phyloP scores from a whole-genome alignment of 2,329 filamentous ascomycete genomes.

The Allantophomopsis lycopodina region DNA sequence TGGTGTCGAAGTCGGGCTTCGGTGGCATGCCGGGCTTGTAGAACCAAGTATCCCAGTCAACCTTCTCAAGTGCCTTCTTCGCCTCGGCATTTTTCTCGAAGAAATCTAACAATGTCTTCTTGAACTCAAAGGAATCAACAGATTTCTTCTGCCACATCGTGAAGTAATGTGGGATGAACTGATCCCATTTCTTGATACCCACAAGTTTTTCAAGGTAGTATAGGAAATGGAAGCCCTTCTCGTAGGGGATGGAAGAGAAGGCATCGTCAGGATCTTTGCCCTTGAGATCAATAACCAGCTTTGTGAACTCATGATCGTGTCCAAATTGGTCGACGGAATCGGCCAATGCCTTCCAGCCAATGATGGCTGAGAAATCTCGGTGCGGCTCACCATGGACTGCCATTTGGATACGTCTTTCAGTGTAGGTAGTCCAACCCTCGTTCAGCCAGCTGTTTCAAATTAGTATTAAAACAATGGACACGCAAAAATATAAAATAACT shows the following conservation, averaged over 20 bases:
- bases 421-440: conserved; percentile 86
- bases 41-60: conserved; percentile 88
- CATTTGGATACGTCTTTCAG: conserved; percentile 74
- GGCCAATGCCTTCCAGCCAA: conserved; percentile 77
- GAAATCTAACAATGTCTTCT: conserved; percentile 73
- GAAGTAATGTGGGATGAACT: conserved; percentile 94
- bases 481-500: conserved; percentile 14
- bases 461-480: background rate
- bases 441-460: conserved; percentile 42
- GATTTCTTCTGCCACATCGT: conserved; percentile 73
- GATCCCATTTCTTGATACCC: conserved; percentile 78
- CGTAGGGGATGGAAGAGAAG: conserved; percentile 85
- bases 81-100: conserved; percentile 56
- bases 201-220: conserved; percentile 82
- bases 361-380: conserved; percentile 89
- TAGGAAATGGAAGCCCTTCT: conserved; percentile 92
- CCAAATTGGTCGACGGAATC: conserved; percentile 72
- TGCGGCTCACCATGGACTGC: conserved; percentile 70
- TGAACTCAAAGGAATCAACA: conserved; percentile 90
- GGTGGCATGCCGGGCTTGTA: conserved; percentile 79
- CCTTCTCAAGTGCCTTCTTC: conserved; percentile 46
- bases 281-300: conserved; percentile 75
- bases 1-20: conserved; percentile 84
- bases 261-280: conserved; percentile 91
- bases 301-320: conserved; percentile 81